Evolutionary conservation across 352 stramenopile genomes (phyloP).

Genomic region (Phytophthora crassamura): DNA sequence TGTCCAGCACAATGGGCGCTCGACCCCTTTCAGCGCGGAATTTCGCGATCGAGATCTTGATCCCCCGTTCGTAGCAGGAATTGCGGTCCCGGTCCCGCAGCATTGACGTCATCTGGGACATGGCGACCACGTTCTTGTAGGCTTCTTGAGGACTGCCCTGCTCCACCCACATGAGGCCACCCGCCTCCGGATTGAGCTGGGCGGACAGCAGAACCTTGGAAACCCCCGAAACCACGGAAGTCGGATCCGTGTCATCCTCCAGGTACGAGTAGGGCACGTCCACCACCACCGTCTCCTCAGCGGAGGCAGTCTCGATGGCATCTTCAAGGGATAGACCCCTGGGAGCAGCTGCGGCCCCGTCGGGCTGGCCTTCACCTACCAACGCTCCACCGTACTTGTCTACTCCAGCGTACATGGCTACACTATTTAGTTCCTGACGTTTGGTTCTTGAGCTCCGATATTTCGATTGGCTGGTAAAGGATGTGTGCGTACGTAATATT

Average conservation of each 20-base stretch:
- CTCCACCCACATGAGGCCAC: conserved; percentile 86
- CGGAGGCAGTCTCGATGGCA: conserved; percentile 75
- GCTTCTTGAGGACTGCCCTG: conserved; percentile 59
- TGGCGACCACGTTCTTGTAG: conserved; percentile 86
- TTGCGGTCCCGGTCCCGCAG: conserved; percentile 81
- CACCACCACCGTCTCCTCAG: conserved; percentile 83
- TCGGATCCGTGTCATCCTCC: conserved; percentile 66
- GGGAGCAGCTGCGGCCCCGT: conserved; percentile 24
- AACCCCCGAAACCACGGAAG: conserved; percentile 59
- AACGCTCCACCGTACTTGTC: conserved; percentile 86
- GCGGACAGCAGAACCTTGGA: conserved; percentile 76
- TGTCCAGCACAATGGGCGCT: conserved; percentile 78
- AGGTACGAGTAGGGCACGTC: conserved; percentile 85
- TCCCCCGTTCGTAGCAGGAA: conserved; percentile 77
- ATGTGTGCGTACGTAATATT: neutral
- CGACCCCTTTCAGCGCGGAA: conserved; percentile 56
- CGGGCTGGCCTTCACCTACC: conserved; percentile 67
- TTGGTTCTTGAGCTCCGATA: neutral
- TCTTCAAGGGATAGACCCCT: conserved; percentile 71
- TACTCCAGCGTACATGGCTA: conserved; percentile 80
- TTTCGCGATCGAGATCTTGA: conserved; percentile 60
- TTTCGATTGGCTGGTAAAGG: conserved; percentile 21
- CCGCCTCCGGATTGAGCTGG: conserved; percentile 75
- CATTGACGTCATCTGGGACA: conserved; percentile 92
- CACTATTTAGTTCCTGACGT: conserved; percentile 56